Base-by-base conservation (phyloP, 2,329 filamentous ascomycete genomes). In the Pestalotiopsis sp. region DNA sequence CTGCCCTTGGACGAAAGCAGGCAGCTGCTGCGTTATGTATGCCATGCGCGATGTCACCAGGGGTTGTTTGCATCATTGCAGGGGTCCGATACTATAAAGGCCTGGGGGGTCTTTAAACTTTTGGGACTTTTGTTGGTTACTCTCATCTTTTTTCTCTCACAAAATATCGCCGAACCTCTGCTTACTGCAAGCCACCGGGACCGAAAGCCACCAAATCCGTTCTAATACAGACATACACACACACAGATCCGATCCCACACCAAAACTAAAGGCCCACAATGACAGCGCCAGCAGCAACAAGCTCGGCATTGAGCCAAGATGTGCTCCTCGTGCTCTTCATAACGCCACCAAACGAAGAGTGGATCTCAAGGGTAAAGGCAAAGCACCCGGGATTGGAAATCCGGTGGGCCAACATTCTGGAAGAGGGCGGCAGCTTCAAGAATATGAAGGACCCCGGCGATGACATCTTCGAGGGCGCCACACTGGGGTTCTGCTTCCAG, bases 261-360 rank as follows among this genome's bases (percentile, higher is more conserved):
- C 30, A 9, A 35, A 9, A 35, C 30, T 35, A 35, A 7, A 52
- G 44, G 20, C 44, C 56, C 17, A 9, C 13, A 58, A n/a, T 26
- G 22, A 39, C 22, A 30, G 59, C 59, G 38, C 39, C 64, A 30
- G 39, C 20, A 48, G 14, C 38, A 63, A 14, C 14, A 48, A 20
- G 24, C 30, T 62, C 65, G 14, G 22, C 68, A n/a, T 65, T 73
- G 30, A 75, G 72, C 68, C 73, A 76, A 44, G 82, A 85, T 68
- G 75, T 81, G 9, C 74, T 84, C 5, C 75, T 84, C 24, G 66
- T 84, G 24, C 76, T 80, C 66, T 59, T 81, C 10, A 78, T 79
- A 3, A 65, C 68, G 14, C 71, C 74, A 2, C 73, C 77, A 0
- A 72, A 78, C 1, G 60, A 73, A 1, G 71, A 72, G 52, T 84